phyloP scores from a whole-genome alignment of 768 basidiomycete genomes.

The Boletus sp. region DNA sequence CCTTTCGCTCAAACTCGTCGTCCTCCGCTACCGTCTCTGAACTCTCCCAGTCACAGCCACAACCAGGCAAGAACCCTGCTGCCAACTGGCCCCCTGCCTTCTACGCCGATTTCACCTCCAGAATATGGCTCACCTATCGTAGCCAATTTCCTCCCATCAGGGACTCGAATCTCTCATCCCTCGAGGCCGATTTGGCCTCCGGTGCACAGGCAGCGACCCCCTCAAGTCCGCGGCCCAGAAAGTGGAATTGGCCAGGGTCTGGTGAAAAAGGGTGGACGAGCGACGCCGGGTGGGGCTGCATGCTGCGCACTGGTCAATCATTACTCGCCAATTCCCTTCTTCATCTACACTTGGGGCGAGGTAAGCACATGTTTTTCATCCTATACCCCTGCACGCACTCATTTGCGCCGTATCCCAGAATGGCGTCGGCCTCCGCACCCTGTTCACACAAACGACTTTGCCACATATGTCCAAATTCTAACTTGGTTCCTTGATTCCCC shows the following conservation, averaged over 20 bases:
- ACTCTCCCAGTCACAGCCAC: conserved; percentile 38
- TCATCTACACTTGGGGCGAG: conserved; percentile 71
- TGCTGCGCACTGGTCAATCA: conserved; percentile 86
- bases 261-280: conserved; percentile 81
- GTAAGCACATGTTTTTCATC: conserved; percentile 36
- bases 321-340: conserved; percentile 79
- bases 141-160: conserved; percentile 81
- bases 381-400: conserved; percentile 2
- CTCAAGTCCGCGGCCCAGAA: conserved; percentile 44
- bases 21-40: conserved; percentile 37
- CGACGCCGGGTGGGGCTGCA: conserved; percentile 91
- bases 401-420: conserved; percentile 44
- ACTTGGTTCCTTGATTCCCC: conserved; percentile 97
- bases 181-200: conserved; percentile 37
- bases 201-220: conserved; percentile 35
- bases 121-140: conserved; percentile 92
- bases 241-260: conserved; percentile 62
- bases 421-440: conserved; percentile 77
- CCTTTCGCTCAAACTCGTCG: conserved; percentile 45
- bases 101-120: conserved; percentile 84
- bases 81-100: conserved; percentile 77
- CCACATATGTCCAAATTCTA: conserved; percentile 85
- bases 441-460: conserved; percentile 62
- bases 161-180: conserved; percentile 49
- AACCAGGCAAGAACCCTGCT: conserved; percentile 31